A percentile compares a stretch with the other conserved stretches of the same genome.
phyloP scores from a whole-genome alignment of 805 yeast species.

The Nakazawaea pomicola region DNA sequence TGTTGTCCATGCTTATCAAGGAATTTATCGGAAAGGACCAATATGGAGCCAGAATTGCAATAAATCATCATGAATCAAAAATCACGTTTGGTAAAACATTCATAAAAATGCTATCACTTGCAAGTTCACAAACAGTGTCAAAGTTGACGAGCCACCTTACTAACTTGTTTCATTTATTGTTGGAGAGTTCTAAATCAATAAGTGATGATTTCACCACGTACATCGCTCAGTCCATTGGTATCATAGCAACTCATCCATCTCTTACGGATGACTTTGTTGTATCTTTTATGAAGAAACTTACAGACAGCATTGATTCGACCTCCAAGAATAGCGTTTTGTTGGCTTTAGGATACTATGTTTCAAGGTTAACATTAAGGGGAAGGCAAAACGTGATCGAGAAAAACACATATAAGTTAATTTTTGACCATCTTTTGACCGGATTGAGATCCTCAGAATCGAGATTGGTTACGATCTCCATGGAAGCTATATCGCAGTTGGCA shows the following conservation, averaged over 20 bases:
- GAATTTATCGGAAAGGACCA: slow-evolving; percentile 27
- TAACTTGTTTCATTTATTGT: slow-evolving; percentile 13
- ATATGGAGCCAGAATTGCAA: slow-evolving; percentile 12
- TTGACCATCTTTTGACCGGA: slow-evolving; percentile 14
- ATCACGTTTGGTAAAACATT: slow-evolving; percentile 17
- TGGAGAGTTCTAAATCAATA: slow-evolving; percentile 14
- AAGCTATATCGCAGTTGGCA: slow-evolving; percentile 37
- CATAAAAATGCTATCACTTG: slow-evolving; percentile 23
- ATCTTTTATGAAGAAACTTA: slow-evolving; percentile 12
- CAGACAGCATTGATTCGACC: slow-evolving; percentile 8
- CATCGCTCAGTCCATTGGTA: slow-evolving; percentile 22
- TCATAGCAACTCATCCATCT: slow-evolving; percentile 35
- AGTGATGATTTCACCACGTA: slow-evolving; percentile 21
- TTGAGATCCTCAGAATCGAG: slow-evolving; percentile 20
- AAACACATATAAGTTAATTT: slow-evolving; percentile 12
- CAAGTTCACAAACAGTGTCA: slow-evolving; percentile 16
- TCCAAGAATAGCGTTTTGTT: slow-evolving; percentile 19
- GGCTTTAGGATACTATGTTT: slow-evolving; percentile 38
- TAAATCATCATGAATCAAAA: slow-evolving; percentile 8
- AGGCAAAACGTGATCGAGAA: slow-evolving; percentile 19
- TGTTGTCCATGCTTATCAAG: slow-evolving; percentile 31
- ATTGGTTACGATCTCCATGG: slow-evolving; percentile 27
- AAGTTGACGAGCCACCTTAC: slow-evolving; percentile 14
- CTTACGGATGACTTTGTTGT: slow-evolving; percentile 15
- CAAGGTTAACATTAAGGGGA: slow-evolving; percentile 37